Percentiles rank a stretch among this genome's conserved stretches.
Conservation (phyloP, 306 rosid genomes). For the Quercus rubra region DNA sequence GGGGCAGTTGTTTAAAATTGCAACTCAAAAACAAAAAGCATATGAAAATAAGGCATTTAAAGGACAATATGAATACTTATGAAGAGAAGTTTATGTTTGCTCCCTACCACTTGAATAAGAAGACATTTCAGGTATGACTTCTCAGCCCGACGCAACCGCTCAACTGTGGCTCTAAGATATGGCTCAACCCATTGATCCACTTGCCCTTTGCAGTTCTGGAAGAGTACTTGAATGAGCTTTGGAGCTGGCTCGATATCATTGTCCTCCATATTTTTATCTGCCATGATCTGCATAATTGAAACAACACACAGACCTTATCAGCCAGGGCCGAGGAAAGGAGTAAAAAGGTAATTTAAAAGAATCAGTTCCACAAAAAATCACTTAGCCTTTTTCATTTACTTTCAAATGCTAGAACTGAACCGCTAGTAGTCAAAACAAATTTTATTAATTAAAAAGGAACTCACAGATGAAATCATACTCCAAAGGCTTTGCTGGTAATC, state of each 20-base stretch:
- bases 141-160: conserved; percentile 71
- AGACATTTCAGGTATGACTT: conserved; percentile 83
- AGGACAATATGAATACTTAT: neutral
- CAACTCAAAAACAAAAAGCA: neutral
- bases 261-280: conserved; percentile 83
- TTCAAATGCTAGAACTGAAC: conserved; percentile 2
- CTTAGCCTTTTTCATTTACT: neutral
- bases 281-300: conserved; percentile 53
- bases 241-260: conserved; percentile 95
- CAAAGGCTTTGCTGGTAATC: conserved; percentile 91
- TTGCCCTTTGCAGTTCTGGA: conserved; percentile 91
- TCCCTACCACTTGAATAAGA: conserved; percentile 84
- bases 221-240: conserved; percentile 89
- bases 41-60: neutral
- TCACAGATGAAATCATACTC: conserved; percentile 87
- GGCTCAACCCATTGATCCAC: conserved; percentile 98
- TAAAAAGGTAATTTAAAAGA: neutral
- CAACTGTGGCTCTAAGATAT: conserved; percentile 60
- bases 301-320: neutral
- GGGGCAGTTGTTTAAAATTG: neutral
- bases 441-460: conserved; percentile 28
- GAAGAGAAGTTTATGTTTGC: conserved; percentile 21
- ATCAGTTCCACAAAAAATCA: neutral
- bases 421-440: neutral
- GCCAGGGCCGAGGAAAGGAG: neutral